phyloP scores from a whole-genome alignment of 352 stramenopile species.

The Blastocystis sp. region DNA sequence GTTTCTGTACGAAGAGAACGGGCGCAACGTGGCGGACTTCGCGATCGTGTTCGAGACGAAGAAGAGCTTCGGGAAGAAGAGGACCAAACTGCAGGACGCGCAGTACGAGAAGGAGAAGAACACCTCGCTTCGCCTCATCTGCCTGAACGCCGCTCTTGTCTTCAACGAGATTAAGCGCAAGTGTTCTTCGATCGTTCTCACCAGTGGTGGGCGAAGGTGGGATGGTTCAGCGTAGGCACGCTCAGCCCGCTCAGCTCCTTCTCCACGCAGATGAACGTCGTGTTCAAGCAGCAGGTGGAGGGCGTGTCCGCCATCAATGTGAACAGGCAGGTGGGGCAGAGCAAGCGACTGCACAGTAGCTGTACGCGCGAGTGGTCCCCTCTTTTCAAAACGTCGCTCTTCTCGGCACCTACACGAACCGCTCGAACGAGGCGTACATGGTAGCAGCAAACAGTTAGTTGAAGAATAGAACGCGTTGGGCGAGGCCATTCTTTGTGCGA shows the following conservation, averaged over 20 bases:
- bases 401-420: constrained; percentile 14
- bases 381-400: constrained; percentile 30
- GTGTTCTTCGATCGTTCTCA: constrained; percentile 19
- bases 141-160: constrained; percentile 37
- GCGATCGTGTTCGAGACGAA: constrained; percentile 22
- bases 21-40: constrained; percentile 30
- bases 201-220: constrained; percentile 75
- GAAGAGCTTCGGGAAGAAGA: not conserved
- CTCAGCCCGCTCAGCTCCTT: constrained; percentile 91
- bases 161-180: constrained; percentile 34
- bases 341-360: not conserved
- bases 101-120: constrained; percentile 5
- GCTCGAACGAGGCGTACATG: constrained; percentile 11
- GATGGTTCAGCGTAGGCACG: constrained; percentile 77
- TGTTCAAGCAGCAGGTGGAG: constrained; percentile 84
- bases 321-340: not conserved
- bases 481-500: constrained; percentile 90
- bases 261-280: constrained; percentile 89
- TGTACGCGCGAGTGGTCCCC: constrained; percentile 20
- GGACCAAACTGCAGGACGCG: not conserved
- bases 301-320: constrained; percentile 33
- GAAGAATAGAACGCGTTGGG: constrained; percentile 81
- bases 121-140: not conserved
- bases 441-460: not conserved
- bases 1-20: constrained; percentile 1